A percentile compares a stretch with the other conserved stretches of the same genome.
Conservation (phyloP, 805 yeast species). For the Lachancea cidri region DNA sequence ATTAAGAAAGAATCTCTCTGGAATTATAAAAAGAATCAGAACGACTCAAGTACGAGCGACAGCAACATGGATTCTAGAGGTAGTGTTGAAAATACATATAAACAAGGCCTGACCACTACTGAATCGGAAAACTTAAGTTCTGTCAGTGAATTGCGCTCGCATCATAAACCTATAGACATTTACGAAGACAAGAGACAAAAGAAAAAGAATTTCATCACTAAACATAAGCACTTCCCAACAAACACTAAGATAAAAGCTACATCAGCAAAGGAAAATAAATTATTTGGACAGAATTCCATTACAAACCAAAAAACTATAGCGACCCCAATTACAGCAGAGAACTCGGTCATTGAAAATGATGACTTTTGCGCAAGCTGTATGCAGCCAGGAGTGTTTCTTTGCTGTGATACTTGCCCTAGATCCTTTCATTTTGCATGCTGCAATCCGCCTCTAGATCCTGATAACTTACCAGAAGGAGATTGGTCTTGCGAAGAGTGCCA, state of each 20-base stretch:
- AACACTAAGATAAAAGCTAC: constrained; percentile 20
- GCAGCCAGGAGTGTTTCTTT: constrained; percentile 79
- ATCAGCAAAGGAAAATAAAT: constrained; percentile 31
- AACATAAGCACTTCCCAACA: constrained; percentile 4
- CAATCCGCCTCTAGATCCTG: constrained; percentile 81
- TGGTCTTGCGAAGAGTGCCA: constrained; percentile 86
- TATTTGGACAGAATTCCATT: constrained; percentile 39
- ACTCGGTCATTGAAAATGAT: constrained; percentile 49
- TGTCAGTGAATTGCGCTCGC: constrained; percentile 29
- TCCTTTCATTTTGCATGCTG: constrained; percentile 91
- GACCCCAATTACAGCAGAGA: constrained; percentile 29
- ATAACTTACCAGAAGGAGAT: constrained; percentile 72
- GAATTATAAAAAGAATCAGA: constrained; percentile 35
- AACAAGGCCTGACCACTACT: constrained; percentile 28
- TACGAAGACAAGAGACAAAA: constrained; percentile 11
- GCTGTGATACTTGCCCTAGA: constrained; percentile 90
- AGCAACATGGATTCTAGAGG: neutral
- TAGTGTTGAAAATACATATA: constrained; percentile 9
- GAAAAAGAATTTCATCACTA: neutral
- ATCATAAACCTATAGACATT: constrained; percentile 16
- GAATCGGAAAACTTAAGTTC: constrained; percentile 33
- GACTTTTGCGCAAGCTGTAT: constrained; percentile 93
- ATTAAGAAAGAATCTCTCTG: constrained; percentile 52
- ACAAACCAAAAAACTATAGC: constrained; percentile 17
- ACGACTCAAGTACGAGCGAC: constrained; percentile 12